phyloP scores from a whole-genome alignment of 306 rosid genomes.

The Trifolium subterraneum region DNA sequence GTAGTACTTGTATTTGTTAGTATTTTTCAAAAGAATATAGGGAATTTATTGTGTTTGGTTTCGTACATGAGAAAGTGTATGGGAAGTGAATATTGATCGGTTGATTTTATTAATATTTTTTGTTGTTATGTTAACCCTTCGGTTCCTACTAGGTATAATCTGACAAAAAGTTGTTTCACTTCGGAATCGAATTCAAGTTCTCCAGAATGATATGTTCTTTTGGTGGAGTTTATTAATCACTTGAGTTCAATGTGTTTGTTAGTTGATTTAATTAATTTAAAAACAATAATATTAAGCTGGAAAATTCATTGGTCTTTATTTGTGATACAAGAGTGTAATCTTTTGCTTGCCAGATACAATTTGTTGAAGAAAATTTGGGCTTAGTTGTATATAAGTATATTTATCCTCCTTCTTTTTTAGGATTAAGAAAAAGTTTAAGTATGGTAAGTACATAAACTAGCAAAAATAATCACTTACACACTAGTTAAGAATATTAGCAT shows the following conservation, averaged over 20 bases:
- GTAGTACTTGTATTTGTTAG: too few relatives aligned
- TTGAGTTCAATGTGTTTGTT: too few relatives aligned
- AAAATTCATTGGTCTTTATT: neutral
- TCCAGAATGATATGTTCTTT: too few relatives aligned
- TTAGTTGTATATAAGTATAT: conserved; percentile 7
- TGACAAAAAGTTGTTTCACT: too few relatives aligned
- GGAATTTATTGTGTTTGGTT: conserved; percentile 23
- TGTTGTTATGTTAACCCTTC: too few relatives aligned
- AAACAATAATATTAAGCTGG: conserved; percentile 17
- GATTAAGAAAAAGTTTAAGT: too few relatives aligned
- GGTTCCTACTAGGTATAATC: too few relatives aligned
- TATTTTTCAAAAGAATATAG: neutral
- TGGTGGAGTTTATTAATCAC: too few relatives aligned
- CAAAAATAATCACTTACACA: neutral
- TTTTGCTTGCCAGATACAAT: conserved; percentile 10
- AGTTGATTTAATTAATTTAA: neutral
- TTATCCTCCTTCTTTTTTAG: neutral
- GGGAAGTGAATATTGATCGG: neutral
- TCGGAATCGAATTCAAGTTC: too few relatives aligned
- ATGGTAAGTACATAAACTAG: neutral
- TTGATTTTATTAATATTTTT: neutral
- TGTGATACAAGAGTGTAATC: neutral
- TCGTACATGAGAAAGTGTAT: neutral
- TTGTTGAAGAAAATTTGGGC: neutral
- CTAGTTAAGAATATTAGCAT: neutral